Conservation (phyloP, 2,329 filamentous ascomycete species). For the Magnaporthales sp. region DNA sequence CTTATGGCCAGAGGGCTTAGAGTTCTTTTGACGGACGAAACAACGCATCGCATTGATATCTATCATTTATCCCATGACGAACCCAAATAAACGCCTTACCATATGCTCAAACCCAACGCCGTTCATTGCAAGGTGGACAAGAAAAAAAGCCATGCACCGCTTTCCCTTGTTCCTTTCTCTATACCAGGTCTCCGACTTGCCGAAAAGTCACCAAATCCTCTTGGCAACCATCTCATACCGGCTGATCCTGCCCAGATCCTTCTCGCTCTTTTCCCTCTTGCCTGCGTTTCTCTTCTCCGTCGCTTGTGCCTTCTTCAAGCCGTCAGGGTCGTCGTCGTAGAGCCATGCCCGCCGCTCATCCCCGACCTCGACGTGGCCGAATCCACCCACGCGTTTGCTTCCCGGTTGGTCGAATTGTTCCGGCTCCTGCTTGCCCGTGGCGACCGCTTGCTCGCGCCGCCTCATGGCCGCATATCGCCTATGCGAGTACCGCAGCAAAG, state of each 20-base stretch:
- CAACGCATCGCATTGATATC: neutral
- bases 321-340: conserved; percentile 75
- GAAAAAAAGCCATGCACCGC: neutral
- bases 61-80: neutral
- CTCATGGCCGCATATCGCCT: conserved; percentile 78
- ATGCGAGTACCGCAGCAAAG: conserved; percentile 69
- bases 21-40: neutral
- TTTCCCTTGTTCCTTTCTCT: too few species aligned
- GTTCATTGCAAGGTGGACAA: neutral
- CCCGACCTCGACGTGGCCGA: conserved; percentile 77
- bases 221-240: conserved; percentile 96
- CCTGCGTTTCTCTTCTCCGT: conserved; percentile 57
- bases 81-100: neutral
- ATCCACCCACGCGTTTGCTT: conserved; percentile 63
- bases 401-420: conserved; percentile 60
- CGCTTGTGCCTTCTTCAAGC: conserved; percentile 49
- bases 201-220: conserved; percentile 68
- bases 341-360: conserved; percentile 83
- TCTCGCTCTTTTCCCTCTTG: conserved; percentile 40
- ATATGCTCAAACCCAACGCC: neutral
- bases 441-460: conserved; percentile 46
- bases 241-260: conserved; percentile 57
- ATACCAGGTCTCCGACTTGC: neutral
- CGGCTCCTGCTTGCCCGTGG: conserved; percentile 35
- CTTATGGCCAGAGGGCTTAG: neutral